Evolutionary conservation across 805 yeast genomes (phyloP).

Genomic region (Wickerhamiella spandovensis): DNA sequence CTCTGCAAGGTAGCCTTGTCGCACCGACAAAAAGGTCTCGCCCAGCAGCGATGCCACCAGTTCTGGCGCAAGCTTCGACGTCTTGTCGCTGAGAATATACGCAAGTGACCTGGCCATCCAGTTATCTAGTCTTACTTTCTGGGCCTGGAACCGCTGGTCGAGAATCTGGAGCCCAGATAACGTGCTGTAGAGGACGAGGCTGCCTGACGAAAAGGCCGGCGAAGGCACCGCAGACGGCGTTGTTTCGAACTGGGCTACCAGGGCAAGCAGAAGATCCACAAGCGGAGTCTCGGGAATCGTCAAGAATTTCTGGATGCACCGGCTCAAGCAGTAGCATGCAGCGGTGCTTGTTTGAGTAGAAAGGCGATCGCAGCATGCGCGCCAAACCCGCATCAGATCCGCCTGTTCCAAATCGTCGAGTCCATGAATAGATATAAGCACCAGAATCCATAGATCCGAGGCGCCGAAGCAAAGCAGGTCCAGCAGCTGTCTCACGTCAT

Average conservation of each 20-base stretch:
- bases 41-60: neutral
- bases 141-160: conserved; percentile 4
- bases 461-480: neutral
- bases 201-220: conserved; percentile 8
- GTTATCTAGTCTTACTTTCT: neutral
- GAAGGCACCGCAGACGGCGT: neutral
- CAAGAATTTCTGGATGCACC: neutral
- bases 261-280: neutral
- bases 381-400: conserved; percentile 1
- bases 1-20: neutral
- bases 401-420: neutral
- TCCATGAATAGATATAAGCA: neutral
- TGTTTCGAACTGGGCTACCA: neutral
- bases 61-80: neutral
- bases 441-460: neutral
- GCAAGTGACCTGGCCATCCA: conserved; percentile 1
- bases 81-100: neutral
- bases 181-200: conserved; percentile 1
- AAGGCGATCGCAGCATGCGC: neutral
- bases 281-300: neutral
- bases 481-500: neutral
- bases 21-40: neutral
- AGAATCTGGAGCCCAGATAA: conserved; percentile 1
- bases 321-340: conserved; percentile 8
- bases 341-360: neutral